Evolutionary conservation across 2,329 filamentous ascomycete species (phyloP), one percentile per base, ranked within the genome.

Genomic region (Volutella citrinella): DNA sequence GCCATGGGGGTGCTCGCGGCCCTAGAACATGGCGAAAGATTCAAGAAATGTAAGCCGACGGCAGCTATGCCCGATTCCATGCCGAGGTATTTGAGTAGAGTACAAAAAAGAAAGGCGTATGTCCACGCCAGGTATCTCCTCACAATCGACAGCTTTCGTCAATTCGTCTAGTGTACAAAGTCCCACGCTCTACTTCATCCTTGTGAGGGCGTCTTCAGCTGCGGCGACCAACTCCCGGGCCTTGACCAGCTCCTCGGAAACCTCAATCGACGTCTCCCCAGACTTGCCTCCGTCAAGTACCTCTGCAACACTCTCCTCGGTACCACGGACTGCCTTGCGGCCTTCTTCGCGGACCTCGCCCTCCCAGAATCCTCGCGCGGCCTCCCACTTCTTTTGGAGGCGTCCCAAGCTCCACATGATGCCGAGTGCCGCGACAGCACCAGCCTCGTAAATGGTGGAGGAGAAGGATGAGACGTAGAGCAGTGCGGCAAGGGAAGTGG

Each of bases 341-440:
- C 80, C 80, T 38, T 82, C 78, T 43, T 83, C 80, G 23, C 77
- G 68, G n/a, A 83, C 78, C 45, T 82, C 78, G 2, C 72, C 75
- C 52, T 83, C 76, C 80, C 80, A 83, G 51, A 74, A 81, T 7
- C 54, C 55, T 18, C 78, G 66, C 4, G 77, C 78, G 4, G 66
- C 59, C 48, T 82, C 78, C 80, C 80, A 83, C 47, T 70, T 74
- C 46, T 65, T 71, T 59, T 84, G 80, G 63, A 84, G 66, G 30
- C 74, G 65, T 25, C 69, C 64, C 36, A 82, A 55, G 52, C 76
- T 78, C 65, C 74, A 78, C 5, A 77, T 71, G 29, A 78, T 61
- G 7, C 80, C 80, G 2, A 83, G 58, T 5, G 78, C 77, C 7
- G 75, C 76, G 3, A 83, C 70, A 2, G 77, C 74, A 16, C 78